phyloP scores from a whole-genome alignment of 345 rosid species.

The Murraya koenigii region DNA sequence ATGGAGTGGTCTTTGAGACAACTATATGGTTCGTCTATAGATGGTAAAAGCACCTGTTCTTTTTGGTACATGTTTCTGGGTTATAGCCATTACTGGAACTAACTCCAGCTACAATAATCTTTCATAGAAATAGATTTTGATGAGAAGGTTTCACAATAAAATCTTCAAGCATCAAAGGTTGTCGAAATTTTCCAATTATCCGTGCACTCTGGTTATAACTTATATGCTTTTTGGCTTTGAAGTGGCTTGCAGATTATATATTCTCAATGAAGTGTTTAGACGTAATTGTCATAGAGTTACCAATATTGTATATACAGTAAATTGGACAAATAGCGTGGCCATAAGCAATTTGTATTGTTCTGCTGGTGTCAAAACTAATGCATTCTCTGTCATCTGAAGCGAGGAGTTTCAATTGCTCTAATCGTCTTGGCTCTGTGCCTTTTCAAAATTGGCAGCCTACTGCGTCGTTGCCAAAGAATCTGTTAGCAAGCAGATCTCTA shows the following conservation, averaged over 20 bases:
- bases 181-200: not conserved
- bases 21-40: not conserved
- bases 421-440: slow-evolving; percentile 13
- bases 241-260: not conserved
- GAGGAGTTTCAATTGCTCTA: slow-evolving; percentile 1
- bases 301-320: not conserved
- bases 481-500: slow-evolving; percentile 86
- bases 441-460: slow-evolving; percentile 57
- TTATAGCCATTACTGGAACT: not conserved
- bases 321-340: not conserved
- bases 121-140: not conserved
- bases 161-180: not conserved
- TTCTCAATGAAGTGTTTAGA: not conserved
- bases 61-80: not conserved
- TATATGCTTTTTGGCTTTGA: not conserved
- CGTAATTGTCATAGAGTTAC: not conserved
- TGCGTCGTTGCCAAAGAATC: slow-evolving; percentile 97
- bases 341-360: not conserved
- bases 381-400: not conserved
- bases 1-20: not conserved
- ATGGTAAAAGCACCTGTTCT: not conserved
- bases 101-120: not conserved
- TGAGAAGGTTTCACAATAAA: not conserved
- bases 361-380: not conserved
- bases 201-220: not conserved